These are phyloP conservation scores for Gossypium schwendimanii DNA, from an alignment of 441 rosid genomes.

Conservation along the genomic window DNA sequence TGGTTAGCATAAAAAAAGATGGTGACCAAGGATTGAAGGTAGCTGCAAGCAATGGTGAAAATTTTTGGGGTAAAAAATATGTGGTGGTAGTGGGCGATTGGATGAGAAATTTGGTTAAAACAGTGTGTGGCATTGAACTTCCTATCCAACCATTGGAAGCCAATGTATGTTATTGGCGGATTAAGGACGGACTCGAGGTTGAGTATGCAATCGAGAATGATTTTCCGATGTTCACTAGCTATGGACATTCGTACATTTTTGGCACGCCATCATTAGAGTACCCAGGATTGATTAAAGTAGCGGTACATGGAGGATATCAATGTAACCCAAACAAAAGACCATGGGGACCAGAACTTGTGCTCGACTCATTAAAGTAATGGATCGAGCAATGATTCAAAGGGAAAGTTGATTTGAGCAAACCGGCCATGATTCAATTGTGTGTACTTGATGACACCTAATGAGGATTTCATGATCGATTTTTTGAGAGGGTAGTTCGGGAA, in stretches of 20 bases:
- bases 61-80: constrained; percentile 53
- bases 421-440: constrained; percentile 61
- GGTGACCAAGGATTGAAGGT: constrained; percentile 38
- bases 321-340: constrained; percentile 76
- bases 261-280: constrained; percentile 78
- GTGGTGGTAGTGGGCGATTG: constrained; percentile 71
- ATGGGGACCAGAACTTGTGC: constrained; percentile 44
- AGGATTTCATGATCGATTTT: constrained; percentile 74
- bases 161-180: constrained; percentile 60
- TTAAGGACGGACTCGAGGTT: constrained; percentile 50
- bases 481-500: constrained; percentile 62
- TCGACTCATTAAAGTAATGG: constrained; percentile 50
- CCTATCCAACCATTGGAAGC: constrained; percentile 69
- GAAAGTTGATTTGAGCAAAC: constrained; percentile 38
- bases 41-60: constrained; percentile 31
- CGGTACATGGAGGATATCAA: constrained; percentile 44
- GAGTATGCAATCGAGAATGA: constrained; percentile 36
- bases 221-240: constrained; percentile 63
- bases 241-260: constrained; percentile 47
- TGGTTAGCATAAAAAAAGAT: constrained; percentile 35
- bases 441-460: constrained; percentile 78
- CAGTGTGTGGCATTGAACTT: constrained; percentile 35
- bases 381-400: constrained; percentile 44
- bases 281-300: constrained; percentile 68
- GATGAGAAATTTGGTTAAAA: constrained; percentile 53